Evolutionary conservation across 345 rosid genomes (phyloP), one percentile per base, ranked within the genome.

Genomic region (Streptanthus diversifolius): DNA sequence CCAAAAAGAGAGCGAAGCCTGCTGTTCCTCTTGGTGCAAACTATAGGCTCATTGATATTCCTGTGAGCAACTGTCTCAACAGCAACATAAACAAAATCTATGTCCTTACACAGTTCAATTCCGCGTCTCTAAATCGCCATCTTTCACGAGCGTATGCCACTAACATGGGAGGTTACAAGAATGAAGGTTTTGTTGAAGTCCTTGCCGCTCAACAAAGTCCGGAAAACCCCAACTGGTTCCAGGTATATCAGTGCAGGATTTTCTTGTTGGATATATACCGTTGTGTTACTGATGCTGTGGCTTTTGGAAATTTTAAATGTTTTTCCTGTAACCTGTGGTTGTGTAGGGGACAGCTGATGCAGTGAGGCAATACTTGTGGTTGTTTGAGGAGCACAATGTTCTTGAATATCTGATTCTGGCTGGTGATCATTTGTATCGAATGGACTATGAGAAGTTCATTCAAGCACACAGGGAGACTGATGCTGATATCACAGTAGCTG

Each of bases 131-230:
- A 11, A 93, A 93, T 60, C 93, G 98, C 5, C 98, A 90, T 68
- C 88, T 93, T 24, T 93, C 98, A 2, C 80, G 98, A 33, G 98
- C 97, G 0, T 90, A 93, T 77, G 98, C 97, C 0, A 87, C 92
- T 75, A 90, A 93, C 85, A 87, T 93, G 97, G 97, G 93, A 35
- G 98, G 98, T 51, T 89, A 93, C 78, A 85, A 93, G 86, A 93
- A 90, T 39, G 97, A 93, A 82, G 98, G 98, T 1, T 93, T 93
- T 67, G 97, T 93, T 22, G 98, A 93, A 63, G 98, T 90, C 62
- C 98, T 93, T 74, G 98, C 98, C 9, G 98, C 98, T 60, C 97
- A 93, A 83, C 97, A 90, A 83, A 93, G 96, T 68, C 98, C 98
- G 0, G 98, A 93, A 77, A 93, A 93, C 41, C 98, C 98, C 30